Base-by-base conservation (phyloP, 2,329 filamentous ascomycete species). In the Cyphellophora attinorum region DNA sequence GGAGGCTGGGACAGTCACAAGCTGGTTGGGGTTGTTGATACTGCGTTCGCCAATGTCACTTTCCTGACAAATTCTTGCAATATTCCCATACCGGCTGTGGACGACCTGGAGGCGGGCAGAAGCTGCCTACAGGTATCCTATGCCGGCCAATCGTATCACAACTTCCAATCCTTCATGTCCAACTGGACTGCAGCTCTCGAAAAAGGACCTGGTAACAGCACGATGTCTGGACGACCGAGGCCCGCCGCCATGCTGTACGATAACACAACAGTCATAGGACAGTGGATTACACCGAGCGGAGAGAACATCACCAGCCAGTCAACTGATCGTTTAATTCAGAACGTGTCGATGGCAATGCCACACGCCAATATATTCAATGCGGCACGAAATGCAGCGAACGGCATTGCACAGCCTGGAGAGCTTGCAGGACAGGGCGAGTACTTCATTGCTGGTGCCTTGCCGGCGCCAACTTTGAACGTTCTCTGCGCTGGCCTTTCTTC, bases 311-410 rank as follows among this genome's bases (percentile, higher is more conserved):
- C 65, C 0, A 54, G 59, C 3, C 59, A 65, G 0, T 79, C 68
- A 3, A 51, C 64, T 8, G 54, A 72, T 34, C 66, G 81, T 16
- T 65, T 81, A 23, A 62, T 89, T 48, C 83, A 86, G 52, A 86
- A 88, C 43, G 74, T 85, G 16, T 82, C 79, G 0, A 65, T 88
- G 45, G 81, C 81, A 0, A 79, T 88, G 70, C 84, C 84, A 0
- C 84, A 91, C 47, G 65, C 76, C 0, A 75, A 79, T 0, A 67
- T 91, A 0, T 75, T 81, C 19, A 57, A 64, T 10, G 82, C 83
- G 1, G 76, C 79, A 0, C 70, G 64, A 6, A 64, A 79, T 44
- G 57, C 65, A 0, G 53, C 58, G 6, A 89, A 89, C 48, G 54
- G 59, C 0, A 83, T 91, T 18, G 56, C 83, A 6, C 83, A 89